Percentiles rank a stretch among this genome's conserved stretches.
These are phyloP conservation scores for Barbatosphaeria neglecta DNA, from an alignment of 495 filamentous ascomycete genomes.

Conservation along the genomic window DNA sequence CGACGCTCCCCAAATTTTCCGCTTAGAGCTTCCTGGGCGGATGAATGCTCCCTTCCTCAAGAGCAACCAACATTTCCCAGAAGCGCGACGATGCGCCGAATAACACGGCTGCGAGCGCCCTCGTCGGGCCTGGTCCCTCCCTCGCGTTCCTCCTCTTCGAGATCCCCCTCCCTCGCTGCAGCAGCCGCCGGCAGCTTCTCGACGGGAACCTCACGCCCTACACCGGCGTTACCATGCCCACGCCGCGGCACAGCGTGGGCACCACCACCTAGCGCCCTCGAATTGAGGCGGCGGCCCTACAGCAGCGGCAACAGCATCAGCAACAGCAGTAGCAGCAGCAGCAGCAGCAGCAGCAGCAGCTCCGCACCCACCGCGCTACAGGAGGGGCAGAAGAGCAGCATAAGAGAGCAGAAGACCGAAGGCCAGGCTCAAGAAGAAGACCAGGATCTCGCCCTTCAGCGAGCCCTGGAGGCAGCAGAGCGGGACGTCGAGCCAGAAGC, in stretches of 20 bases:
- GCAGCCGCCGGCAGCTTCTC: not conserved
- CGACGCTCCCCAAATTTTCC: not conserved
- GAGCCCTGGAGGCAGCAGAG: not conserved
- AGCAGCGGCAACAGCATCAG: not conserved
- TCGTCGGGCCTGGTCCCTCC: slow-evolving; percentile 9
- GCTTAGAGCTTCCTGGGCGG: no score
- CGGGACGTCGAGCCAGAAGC: not conserved
- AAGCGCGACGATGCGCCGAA: slow-evolving; percentile 14
- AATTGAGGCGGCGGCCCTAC: not conserved
- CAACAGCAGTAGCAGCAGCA: not conserved
- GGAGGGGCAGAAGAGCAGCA: not conserved
- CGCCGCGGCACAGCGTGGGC: not conserved
- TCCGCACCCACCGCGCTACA: no score
- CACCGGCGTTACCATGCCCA: not conserved
- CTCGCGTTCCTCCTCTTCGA: not conserved
- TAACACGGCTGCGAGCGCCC: slow-evolving; percentile 14
- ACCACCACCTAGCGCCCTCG: not conserved
- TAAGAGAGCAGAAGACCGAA: not conserved
- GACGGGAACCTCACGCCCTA: not conserved
- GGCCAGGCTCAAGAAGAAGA: not conserved
- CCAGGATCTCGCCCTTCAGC: not conserved
- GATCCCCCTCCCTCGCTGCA: no score
- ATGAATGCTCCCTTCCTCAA: no score
- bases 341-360: not conserved
- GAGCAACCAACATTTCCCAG: not conserved